Base-by-base conservation (phyloP, 805 yeast species). In the Wickerhamomyces strasburgensis region DNA sequence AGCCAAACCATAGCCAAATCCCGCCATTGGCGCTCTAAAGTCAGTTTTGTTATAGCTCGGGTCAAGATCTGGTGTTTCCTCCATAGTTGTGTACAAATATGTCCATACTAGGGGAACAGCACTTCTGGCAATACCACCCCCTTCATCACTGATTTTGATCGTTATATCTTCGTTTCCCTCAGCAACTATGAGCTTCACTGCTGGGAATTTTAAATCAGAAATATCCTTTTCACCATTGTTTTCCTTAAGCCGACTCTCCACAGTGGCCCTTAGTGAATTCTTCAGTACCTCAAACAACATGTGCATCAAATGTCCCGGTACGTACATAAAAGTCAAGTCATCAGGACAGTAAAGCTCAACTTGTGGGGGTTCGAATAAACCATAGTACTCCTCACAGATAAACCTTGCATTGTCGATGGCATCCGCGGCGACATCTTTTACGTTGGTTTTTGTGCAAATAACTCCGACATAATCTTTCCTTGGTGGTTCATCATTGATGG, bases 151-250 rank as follows among this genome's bases (percentile, higher is more conserved):
- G 44, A 87, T 80, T 59, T 88, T 88, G 49, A 87, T 81, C 8
- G 96, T 87, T 48, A 88, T 86, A 52, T 88, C 96, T 56, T 87
- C 95, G 31, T 78, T 75, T 13, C 96, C 96, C 54, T 86, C 85
- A 9, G 89, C 85, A 19, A 87, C 88, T 35, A 88, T 84, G 17
- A 88, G 80, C 61, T 85, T 87, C 29, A 88, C 80, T 1, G 94
- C 84, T 0, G 96, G 95, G 56, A 79, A 86, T 38, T 71, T 67
- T 44, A 84, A 70, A 47, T 83, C 88, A 44, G 77, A 78, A 27
- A 78, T 62, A 38, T 64, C 64, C 1, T 34, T 39, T 1, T 42
- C 40, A 5, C 58, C 58, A 13, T 49, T 31, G 43, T 76, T 63
- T 27, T 69, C 68, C 14, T 75, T 75, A 26, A 82, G 72, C 44